phyloP scores from a whole-genome alignment of 2,329 filamentous ascomycete species.

The Colletotrichum salicis region DNA sequence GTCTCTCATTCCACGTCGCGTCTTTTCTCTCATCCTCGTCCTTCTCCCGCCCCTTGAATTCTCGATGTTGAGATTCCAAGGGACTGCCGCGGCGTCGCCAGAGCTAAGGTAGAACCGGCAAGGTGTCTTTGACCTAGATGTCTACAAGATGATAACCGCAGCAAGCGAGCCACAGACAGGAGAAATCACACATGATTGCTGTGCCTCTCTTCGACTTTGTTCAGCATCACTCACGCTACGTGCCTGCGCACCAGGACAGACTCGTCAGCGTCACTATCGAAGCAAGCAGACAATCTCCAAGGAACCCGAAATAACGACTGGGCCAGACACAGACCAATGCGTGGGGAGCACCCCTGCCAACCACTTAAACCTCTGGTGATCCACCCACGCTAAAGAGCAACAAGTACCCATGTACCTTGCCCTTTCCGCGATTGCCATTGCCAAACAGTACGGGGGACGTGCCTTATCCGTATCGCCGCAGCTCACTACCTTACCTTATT shows the following conservation, averaged over 20 bases:
- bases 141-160: too few species aligned
- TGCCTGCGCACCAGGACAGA: background rate
- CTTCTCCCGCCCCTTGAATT: background rate
- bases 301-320: conserved; percentile 30
- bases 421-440: conserved; percentile 7
- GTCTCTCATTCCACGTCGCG: background rate
- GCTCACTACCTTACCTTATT: background rate
- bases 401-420: conserved; percentile 6
- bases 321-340: conserved; percentile 22
- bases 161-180: too few species aligned
- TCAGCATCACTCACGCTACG: too few species aligned
- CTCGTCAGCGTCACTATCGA: background rate
- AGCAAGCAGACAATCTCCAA: conserved; percentile 9
- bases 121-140: too few species aligned
- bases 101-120: too few species aligned
- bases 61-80: background rate
- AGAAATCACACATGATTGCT: too few species aligned
- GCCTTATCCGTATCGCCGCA: background rate
- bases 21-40: background rate
- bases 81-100: too few species aligned
- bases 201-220: too few species aligned
- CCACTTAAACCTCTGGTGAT: conserved; percentile 28
- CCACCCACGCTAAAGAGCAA: conserved; percentile 8
- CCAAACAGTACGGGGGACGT: background rate
- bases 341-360: conserved; percentile 30